Base-by-base conservation (phyloP, 805 yeast genomes). In the Starmerella stellata region DNA sequence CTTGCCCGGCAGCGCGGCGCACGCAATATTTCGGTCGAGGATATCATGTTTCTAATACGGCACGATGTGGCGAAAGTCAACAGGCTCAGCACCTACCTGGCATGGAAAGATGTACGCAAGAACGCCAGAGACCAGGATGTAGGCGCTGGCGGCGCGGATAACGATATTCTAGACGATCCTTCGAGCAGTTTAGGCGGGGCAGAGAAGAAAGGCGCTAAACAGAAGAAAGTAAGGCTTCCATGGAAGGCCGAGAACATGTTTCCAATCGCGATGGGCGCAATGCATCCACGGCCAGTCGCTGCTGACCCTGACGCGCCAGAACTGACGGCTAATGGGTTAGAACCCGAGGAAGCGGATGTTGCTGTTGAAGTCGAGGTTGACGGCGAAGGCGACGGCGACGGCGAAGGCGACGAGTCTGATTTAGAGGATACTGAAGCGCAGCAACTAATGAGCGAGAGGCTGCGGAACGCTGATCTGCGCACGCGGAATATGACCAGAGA, bases 201-300 rank as follows among this genome's bases (percentile, higher is more conserved):
- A 5, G 52, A 49, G 31, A 52, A 52, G n/a, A 52, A 52, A 18
- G 47, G 48, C 4, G 44, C 53, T 20, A 68, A 72, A 53, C 72
- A 70, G 51, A 68, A 70, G 49, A 75, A 78, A 47, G 75, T 87
- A 24, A 67, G 87, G 46, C 62, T 90, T 34, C 96, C 96, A 0
- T 87, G 98, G 98, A 96, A 90, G 52, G 57, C 87, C 36, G 83
- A 78, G 49, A 82, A 81, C 49, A 82, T 87, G 94, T 90, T 90
- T 53, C 68, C 75, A 32, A 95, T 51, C 14, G 46, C 51, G 9
- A 42, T 48, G 47, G 44, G 46, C 11, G 19, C 33, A 9, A 25
- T 34, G 5, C 34, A 18, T 5, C 27, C 16, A 9, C 32, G 19
- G 11, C 32, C 16, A 5, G 32, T 20, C 4, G 42, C 21, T 4